phyloP scores from a whole-genome alignment of 2,329 filamentous ascomycete species.

The Sarocladium strictum region DNA sequence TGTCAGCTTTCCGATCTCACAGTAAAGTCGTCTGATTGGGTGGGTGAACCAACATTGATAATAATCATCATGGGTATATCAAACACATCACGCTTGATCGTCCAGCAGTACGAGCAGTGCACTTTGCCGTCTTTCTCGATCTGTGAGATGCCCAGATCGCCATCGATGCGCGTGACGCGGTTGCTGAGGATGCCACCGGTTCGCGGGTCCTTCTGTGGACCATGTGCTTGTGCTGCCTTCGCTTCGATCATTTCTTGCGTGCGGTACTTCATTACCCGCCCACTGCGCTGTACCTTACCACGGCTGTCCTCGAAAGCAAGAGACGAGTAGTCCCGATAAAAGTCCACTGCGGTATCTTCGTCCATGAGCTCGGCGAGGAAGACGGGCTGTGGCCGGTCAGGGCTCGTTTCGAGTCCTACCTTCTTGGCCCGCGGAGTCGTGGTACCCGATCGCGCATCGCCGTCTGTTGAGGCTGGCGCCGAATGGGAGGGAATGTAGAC shows the following conservation, averaged over 20 bases:
- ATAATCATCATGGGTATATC: constrained; percentile 98
- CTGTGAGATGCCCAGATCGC: constrained; percentile 73
- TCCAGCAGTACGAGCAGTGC: constrained; percentile 95
- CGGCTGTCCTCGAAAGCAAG: constrained; percentile 88
- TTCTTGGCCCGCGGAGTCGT: constrained; percentile 47
- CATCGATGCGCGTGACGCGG: constrained; percentile 57
- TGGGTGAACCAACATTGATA: constrained; percentile 73
- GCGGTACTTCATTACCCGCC: constrained; percentile 85
- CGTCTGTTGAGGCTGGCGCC: constrained; percentile 23
- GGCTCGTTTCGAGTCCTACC: constrained; percentile 34
- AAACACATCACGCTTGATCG: constrained; percentile 92
- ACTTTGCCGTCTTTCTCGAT: constrained; percentile 86
- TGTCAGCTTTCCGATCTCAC: too few relatives aligned
- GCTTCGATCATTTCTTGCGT: constrained; percentile 55
- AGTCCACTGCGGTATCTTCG: constrained; percentile 86
- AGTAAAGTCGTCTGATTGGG: too few relatives aligned
- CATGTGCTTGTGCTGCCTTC: constrained; percentile 26
- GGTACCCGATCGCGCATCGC: constrained; percentile 29
- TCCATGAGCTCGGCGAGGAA: constrained; percentile 91
- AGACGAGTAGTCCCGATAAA: constrained; percentile 92
- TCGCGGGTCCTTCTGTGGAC: constrained; percentile 34
- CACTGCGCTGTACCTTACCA: constrained; percentile 76
- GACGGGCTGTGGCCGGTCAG: constrained; percentile 64
- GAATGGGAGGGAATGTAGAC: constrained; percentile 58
- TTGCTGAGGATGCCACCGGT: constrained; percentile 46